Base-by-base conservation (phyloP, 2,329 filamentous ascomycete genomes). In the Simplicillium aogashimaense region DNA sequence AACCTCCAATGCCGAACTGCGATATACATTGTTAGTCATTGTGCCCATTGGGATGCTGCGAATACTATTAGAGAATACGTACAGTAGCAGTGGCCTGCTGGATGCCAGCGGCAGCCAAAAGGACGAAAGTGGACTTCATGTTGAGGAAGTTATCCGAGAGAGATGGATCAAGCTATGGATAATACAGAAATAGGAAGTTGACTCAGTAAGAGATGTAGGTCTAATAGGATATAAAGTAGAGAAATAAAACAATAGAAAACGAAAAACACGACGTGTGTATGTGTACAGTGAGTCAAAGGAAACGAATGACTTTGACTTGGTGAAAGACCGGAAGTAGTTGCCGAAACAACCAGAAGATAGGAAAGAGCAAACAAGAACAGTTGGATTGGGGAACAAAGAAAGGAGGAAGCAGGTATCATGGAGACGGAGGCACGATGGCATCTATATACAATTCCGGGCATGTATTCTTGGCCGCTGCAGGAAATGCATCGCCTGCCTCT, bases 251-350 rank as follows among this genome's bases (percentile, higher is more conserved):
- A 38, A 35, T 42, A 38, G 39, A 37, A 53, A 52, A 50, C 46
- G 56, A 56, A 50, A 46, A 58, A 44, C 44, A 41, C 47, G 50
- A 58, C 58, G 43, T 45, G 37, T 48, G 42, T 40, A 52, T 53
- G 50, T 51, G 51, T 49, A 46, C 36, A 48, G 40, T 41, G 47
- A 45, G 50, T 50, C 59, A 69, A 73, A 74, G 68, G 60, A 65
- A 76, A 66, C 69, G 72, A 76, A 69, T 74, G 72, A 67, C 66
- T 70, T 70, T 72, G 66, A 59, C 60, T 35, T 29, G 40, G 28
- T 25, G 35, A 31, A 30, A 41, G 31, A 39, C 32, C 38, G 18
- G 18, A 45, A 41, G 11, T 39, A 25, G 42, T 29, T 28, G n/a
- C 29, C 36, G 36, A 43, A 38, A 38, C 20, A 35, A 38, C 36